phyloP scores from a whole-genome alignment of 202 grass and related monocot genomes.

The Tripidium arundinaceum region DNA sequence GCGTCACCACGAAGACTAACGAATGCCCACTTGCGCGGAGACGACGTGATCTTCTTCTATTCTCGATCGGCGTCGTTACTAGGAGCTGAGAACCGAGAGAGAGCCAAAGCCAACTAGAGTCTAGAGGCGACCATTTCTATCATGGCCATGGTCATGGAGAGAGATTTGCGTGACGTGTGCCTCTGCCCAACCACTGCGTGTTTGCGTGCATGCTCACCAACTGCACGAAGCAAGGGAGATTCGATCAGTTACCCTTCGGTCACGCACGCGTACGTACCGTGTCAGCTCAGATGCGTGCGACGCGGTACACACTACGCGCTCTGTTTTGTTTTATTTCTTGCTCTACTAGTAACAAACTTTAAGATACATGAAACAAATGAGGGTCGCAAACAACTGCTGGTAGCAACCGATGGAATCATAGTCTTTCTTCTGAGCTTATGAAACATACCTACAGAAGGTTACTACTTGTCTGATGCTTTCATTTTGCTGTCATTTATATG shows the following conservation, averaged over 20 bases:
- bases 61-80: background rate
- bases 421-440: too few species aligned
- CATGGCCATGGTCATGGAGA: background rate
- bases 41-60: background rate
- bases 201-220: background rate
- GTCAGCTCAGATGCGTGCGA: background rate
- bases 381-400: too few species aligned
- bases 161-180: background rate
- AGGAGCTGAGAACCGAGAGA: background rate
- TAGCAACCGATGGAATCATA: too few species aligned
- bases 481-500: too few species aligned
- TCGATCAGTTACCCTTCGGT: background rate
- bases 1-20: background rate
- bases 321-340: background rate
- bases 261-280: background rate
- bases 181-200: constrained; percentile 19
- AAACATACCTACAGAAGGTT: too few species aligned
- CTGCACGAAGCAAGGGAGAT: background rate
- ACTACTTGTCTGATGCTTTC: too few species aligned
- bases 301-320: background rate
- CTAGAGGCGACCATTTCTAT: background rate
- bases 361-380: too few species aligned
- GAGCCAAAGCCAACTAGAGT: background rate
- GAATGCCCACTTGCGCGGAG: constrained; percentile 19
- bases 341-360: background rate